phyloP scores from a whole-genome alignment of 805 yeast genomes.

The Wickerhamomyces ciferrii region DNA sequence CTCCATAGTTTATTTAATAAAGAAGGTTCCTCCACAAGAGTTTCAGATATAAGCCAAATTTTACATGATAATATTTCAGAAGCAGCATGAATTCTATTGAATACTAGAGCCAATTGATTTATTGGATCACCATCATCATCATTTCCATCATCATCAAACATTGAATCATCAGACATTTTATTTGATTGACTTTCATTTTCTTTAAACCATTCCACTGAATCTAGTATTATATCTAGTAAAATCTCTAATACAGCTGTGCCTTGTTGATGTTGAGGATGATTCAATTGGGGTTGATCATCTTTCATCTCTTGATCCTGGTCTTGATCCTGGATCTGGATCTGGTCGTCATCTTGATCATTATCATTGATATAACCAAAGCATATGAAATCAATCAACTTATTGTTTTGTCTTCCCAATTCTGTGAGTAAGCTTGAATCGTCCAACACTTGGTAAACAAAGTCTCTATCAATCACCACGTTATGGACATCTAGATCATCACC shows the following conservation, averaged over 20 bases:
- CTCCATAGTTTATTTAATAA: slow-evolving; percentile 74
- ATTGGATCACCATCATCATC: slow-evolving; percentile 10
- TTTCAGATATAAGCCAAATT: slow-evolving; percentile 87
- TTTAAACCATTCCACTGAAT: slow-evolving; percentile 34
- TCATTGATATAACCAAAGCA: slow-evolving; percentile 36
- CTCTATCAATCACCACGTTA: slow-evolving; percentile 16
- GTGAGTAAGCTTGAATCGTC: slow-evolving; percentile 33
- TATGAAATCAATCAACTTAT: slow-evolving; percentile 44
- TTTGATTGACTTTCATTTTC: slow-evolving; percentile 12
- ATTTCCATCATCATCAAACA: slow-evolving; percentile 7
- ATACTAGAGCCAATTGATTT: slow-evolving; percentile 16
- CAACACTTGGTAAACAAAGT: slow-evolving; percentile 30
- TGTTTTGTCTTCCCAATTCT: slow-evolving; percentile 32
- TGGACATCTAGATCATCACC: too few relatives aligned
- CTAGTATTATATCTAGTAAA: slow-evolving; percentile 36
- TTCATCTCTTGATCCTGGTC: slow-evolving; percentile 20
- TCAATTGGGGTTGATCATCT: slow-evolving; percentile 4
- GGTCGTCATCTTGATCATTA: slow-evolving; percentile 1
- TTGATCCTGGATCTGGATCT: not conserved
- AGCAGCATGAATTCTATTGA: slow-evolving; percentile 48
- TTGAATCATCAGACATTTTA: slow-evolving; percentile 2
- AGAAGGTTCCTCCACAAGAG: slow-evolving; percentile 68
- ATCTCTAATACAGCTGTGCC: slow-evolving; percentile 38
- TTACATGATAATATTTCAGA: slow-evolving; percentile 87
- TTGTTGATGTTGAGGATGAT: not conserved